Percentiles rank a stretch among this genome's conserved stretches.
phyloP scores from a whole-genome alignment of 2,329 filamentous ascomycete species.

The Fusarium tricinctum region DNA sequence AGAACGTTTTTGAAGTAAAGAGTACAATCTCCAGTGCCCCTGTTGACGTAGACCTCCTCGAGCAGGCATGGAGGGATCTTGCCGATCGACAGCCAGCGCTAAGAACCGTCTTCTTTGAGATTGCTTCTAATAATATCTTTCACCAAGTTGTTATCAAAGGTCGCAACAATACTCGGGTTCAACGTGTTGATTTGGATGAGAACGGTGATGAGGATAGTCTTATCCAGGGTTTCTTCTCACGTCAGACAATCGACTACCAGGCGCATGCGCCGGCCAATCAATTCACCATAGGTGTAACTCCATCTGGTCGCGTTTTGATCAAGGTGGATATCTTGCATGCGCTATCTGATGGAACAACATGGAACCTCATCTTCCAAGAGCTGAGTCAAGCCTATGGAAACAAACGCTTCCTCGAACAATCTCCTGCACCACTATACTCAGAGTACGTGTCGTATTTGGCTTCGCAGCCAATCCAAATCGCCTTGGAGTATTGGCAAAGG shows the following conservation, averaged over 20 bases:
- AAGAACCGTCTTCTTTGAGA: background rate
- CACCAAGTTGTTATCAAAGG: background rate
- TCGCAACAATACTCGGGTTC: background rate
- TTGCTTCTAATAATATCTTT: background rate
- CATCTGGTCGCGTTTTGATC: background rate
- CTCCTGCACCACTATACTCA: background rate
- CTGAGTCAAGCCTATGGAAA: background rate
- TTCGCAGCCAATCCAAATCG: background rate
- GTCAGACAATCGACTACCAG: background rate
- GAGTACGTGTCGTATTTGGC: slow-evolving; percentile 1
- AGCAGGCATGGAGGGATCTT: background rate
- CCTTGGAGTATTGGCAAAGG: background rate
- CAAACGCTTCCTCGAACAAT: background rate
- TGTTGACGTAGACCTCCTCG: background rate
- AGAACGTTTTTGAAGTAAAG: background rate
- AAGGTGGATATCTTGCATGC: slow-evolving; percentile 1
- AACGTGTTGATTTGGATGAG: background rate
- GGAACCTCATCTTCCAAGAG: background rate
- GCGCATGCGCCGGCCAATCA: background rate
- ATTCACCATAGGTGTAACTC: background rate
- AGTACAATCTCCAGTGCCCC: background rate
- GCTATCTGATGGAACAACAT: background rate
- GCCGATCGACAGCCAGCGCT: background rate
- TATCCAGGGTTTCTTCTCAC: background rate
- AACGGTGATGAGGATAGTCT: background rate